These are phyloP conservation scores for Termitomyces sp. DNA, from an alignment of 768 basidiomycete genomes.

Conservation along the genomic window DNA sequence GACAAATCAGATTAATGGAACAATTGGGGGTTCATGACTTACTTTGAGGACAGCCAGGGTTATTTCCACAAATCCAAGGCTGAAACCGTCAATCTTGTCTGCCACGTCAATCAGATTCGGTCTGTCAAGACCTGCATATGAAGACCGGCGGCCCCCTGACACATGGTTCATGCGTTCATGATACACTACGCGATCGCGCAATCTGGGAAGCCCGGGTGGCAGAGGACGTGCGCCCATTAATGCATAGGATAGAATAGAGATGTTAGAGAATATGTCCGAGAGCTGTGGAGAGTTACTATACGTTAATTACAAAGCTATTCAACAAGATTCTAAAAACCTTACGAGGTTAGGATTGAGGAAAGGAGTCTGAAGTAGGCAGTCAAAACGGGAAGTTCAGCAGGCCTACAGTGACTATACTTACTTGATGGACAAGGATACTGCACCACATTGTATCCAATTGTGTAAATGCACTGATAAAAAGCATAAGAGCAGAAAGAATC, in stretches of 20 bases:
- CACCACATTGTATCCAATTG: constrained; percentile 39
- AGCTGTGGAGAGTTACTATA: constrained; percentile 20
- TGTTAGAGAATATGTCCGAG: constrained; percentile 36
- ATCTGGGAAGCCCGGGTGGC: constrained; percentile 30
- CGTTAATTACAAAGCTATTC: background rate
- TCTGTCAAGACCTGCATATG: constrained; percentile 1
- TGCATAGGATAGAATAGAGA: constrained; percentile 31
- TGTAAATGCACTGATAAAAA: constrained; percentile 33
- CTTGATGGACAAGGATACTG: constrained; percentile 34
- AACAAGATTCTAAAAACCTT: constrained; percentile 5
- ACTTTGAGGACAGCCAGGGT: constrained; percentile 33
- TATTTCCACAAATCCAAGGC: constrained; percentile 35
- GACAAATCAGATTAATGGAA: background rate
- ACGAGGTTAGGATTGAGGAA: constrained; percentile 41
- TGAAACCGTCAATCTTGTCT: constrained; percentile 32
- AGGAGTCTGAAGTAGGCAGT: constrained; percentile 26
- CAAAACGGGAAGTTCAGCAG: background rate
- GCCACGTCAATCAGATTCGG: constrained; percentile 17
- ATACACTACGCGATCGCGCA: constrained; percentile 38
- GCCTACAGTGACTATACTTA: constrained; percentile 12
- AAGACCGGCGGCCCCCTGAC: background rate
- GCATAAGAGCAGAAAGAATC: constrained; percentile 25
- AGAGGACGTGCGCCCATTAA: constrained; percentile 29
- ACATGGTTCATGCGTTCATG: constrained; percentile 27
- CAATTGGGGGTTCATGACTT: constrained; percentile 1